phyloP scores from a whole-genome alignment of 2,329 filamentous ascomycete species.

The Alternaria triticina region DNA sequence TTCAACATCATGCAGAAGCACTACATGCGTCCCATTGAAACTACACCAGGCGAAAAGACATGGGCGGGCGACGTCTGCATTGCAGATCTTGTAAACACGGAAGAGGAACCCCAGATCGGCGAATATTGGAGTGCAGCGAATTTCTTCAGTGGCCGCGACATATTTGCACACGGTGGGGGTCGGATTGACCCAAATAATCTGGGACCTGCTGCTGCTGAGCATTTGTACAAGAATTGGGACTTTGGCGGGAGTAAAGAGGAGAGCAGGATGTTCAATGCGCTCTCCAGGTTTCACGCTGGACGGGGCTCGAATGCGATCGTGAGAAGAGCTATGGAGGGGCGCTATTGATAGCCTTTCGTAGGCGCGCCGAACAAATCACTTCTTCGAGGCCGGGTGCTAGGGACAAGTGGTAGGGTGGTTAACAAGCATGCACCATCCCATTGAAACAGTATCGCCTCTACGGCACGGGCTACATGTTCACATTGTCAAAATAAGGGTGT shows the following conservation, averaged over 20 bases:
- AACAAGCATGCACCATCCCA: not conserved
- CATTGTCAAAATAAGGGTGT: too few relatives aligned
- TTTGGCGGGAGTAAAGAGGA: not conserved
- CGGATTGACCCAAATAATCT: not conserved
- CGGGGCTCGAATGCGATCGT: not conserved
- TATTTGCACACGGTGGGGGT: accelerated
- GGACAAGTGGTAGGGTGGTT: too few relatives aligned
- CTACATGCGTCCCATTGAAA: not conserved
- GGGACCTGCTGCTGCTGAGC: not conserved
- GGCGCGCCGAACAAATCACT: not conserved
- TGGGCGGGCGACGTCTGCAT: not conserved
- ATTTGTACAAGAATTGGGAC: not conserved
- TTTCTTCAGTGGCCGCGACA: not conserved
- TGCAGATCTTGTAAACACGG: not conserved
- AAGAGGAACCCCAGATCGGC: not conserved
- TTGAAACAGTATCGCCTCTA: not conserved
- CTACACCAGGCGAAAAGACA: not conserved
- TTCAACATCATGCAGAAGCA: not conserved
- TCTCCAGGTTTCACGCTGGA: not conserved
- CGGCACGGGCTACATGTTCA: not conserved
- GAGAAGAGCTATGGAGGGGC: not conserved
- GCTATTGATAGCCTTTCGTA: not conserved
- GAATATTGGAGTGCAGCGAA: not conserved
- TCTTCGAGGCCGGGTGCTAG: too few relatives aligned
- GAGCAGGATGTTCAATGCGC: not conserved